These are phyloP conservation scores for Anastatica hierochuntica DNA, from an alignment of 345 rosid genomes.

Conservation along the genomic window DNA sequence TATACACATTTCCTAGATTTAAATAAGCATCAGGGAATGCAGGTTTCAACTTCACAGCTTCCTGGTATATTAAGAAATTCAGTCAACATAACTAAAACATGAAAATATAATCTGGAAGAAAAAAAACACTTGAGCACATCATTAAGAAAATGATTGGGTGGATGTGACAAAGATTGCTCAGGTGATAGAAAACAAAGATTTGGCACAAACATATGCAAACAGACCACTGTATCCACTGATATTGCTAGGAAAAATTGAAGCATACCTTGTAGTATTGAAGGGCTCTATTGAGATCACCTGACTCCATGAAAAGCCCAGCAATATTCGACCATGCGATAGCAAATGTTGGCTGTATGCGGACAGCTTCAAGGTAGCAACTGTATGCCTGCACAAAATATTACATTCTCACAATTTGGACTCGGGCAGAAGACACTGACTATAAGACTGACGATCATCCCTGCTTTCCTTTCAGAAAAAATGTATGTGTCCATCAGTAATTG, in stretches of 20 bases:
- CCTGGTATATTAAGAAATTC: conserved; percentile 39
- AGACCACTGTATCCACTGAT: not conserved
- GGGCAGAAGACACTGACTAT: conserved; percentile 61
- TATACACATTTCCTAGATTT: conserved; percentile 93
- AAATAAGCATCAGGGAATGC: conserved; percentile 89
- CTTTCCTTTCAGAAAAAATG: conserved; percentile 65
- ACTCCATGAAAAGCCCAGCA: conserved; percentile 98
- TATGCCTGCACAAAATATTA: conserved; percentile 95
- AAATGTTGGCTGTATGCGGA: conserved; percentile 91
- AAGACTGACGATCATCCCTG: no score
- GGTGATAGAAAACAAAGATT: not conserved
- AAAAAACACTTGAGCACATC: not conserved
- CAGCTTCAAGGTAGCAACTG: conserved; percentile 91
- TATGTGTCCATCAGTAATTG: conserved; percentile 59
- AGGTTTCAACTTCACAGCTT: conserved; percentile 90
- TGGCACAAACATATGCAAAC: not conserved
- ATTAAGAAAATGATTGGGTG: not conserved
- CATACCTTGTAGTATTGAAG: conserved; percentile 89
- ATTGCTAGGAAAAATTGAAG: conserved; percentile 9
- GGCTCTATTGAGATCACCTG: conserved; percentile 89
- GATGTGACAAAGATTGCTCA: not conserved
- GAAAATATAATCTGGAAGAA: no score
- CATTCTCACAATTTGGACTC: conserved; percentile 61
- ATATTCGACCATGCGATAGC: conserved; percentile 99
- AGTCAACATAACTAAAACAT: conserved; percentile 3